Conservation (phyloP, 441 rosid species). For the Capsella rubella region DNA sequence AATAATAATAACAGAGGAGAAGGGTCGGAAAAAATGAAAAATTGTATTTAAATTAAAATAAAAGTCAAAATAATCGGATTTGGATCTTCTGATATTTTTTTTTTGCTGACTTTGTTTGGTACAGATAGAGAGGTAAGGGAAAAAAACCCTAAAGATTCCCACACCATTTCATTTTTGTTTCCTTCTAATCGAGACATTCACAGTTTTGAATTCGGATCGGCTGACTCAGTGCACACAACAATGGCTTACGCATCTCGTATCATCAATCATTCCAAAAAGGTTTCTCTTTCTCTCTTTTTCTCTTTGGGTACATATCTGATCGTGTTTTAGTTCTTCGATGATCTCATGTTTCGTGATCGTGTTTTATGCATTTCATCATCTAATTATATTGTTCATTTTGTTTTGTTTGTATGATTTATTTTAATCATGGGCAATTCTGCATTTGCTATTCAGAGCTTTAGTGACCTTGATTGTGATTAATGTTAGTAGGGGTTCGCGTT, state of each 20-base stretch:
- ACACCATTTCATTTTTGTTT: background rate
- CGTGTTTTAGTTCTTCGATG: background rate
- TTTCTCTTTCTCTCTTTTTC: conserved; percentile 31
- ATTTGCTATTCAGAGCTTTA: background rate
- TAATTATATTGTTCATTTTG: too few species aligned
- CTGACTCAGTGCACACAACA: conserved; percentile 18
- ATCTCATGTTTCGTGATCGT: background rate
- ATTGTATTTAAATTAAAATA: background rate
- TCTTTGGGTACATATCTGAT: background rate
- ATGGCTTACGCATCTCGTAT: conserved; percentile 71
- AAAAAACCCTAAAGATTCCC: conserved; percentile 33
- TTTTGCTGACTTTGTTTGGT: background rate
- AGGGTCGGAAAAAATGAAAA: background rate
- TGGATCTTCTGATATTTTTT: conserved; percentile 6
- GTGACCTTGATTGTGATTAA: conserved; percentile 2
- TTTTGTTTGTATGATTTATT: background rate
- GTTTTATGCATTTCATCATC: too few species aligned
- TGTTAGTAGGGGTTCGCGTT: background rate
- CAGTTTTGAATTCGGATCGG: conserved; percentile 18
- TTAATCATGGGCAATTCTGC: background rate
- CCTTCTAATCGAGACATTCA: background rate
- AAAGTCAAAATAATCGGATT: background rate
- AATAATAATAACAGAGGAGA: conserved; percentile 9
- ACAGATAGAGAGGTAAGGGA: background rate
- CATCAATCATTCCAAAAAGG: conserved; percentile 74